Percentiles rank a stretch among this genome's conserved stretches.
Evolutionary conservation across 805 yeast species (phyloP).

Genomic region (Metschnikowia proteae): DNA sequence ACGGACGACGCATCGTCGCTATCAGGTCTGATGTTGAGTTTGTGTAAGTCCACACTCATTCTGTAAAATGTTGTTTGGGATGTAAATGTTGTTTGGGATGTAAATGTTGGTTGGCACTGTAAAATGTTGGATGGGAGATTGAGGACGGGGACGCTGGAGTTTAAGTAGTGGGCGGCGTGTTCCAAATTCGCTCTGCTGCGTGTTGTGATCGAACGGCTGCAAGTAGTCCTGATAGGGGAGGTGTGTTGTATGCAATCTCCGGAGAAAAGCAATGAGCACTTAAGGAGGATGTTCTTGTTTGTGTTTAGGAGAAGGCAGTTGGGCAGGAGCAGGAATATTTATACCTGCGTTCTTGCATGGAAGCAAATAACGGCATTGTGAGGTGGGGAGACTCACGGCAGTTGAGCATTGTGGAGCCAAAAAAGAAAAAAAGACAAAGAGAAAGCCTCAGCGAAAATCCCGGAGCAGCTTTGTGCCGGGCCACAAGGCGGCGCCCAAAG

Average conservation of each 20-base stretch:
- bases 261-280: neutral
- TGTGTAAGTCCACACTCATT: slow-evolving; percentile 19
- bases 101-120: too few species aligned
- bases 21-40: slow-evolving; percentile 13
- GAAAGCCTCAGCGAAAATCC: neutral
- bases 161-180: slow-evolving; percentile 1
- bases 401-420: slow-evolving; percentile 2
- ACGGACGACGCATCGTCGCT: slow-evolving; percentile 31
- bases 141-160: neutral
- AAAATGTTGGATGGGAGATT: neutral
- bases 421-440: neutral
- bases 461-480: neutral
- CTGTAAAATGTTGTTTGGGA: neutral
- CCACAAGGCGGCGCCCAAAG: neutral
- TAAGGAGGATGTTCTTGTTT: neutral
- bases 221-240: slow-evolving; percentile 1
- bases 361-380: slow-evolving; percentile 3
- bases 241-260: slow-evolving; percentile 2
- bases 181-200: neutral
- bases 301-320: neutral
- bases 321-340: neutral
- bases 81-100: neutral
- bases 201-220: neutral
- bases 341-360: slow-evolving; percentile 1
- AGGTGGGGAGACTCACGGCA: slow-evolving; percentile 4